Evolutionary conservation across 208 protist genomes (phyloP).

Genomic region (Crithidia acanthocephali): DNA sequence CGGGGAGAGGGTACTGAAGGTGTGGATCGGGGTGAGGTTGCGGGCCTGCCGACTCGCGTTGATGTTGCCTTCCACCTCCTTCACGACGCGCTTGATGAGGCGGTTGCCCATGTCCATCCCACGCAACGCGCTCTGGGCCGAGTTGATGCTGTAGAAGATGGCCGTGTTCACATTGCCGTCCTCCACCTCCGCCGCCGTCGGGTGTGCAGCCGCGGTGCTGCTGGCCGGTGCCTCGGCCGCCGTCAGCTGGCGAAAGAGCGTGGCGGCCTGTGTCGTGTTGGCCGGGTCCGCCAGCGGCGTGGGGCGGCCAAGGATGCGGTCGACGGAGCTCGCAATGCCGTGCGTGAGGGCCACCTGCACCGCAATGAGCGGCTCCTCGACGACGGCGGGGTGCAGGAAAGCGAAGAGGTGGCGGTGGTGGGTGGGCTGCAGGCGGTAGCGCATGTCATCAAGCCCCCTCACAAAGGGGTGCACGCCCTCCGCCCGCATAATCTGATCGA

Average conservation of each 20-base stretch:
- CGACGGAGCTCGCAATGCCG: conserved; percentile 63
- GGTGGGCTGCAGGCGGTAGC: conserved; percentile 67
- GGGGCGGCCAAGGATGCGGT: conserved; percentile 59
- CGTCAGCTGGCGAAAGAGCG: conserved; percentile 22
- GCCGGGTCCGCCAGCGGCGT: conserved; percentile 45
- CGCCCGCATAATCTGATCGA: conserved; percentile 78
- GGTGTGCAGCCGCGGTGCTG: not conserved
- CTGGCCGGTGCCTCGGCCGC: not conserved
- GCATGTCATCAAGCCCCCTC: conserved; percentile 66
- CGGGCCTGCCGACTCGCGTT: conserved; percentile 49
- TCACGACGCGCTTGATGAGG: conserved; percentile 90
- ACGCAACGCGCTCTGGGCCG: conserved; percentile 68
- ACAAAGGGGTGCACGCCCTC: conserved; percentile 82
- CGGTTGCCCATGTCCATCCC: conserved; percentile 88
- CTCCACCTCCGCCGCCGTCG: not conserved
- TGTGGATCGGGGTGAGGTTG: conserved; percentile 49
- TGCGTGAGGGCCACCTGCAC: conserved; percentile 83
- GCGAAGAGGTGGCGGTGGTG: conserved; percentile 77
- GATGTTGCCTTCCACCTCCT: conserved; percentile 71
- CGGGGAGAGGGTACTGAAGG: conserved; percentile 83
- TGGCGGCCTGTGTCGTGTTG: conserved; percentile 26
- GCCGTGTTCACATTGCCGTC: conserved; percentile 73
- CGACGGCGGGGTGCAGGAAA: conserved; percentile 82
- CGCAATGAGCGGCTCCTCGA: conserved; percentile 83
- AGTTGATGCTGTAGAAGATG: conserved; percentile 92